Base-by-base conservation (phyloP, 2,329 filamentous ascomycete species). In the Ophiognomonia clavigignenti-juglandacearum region DNA sequence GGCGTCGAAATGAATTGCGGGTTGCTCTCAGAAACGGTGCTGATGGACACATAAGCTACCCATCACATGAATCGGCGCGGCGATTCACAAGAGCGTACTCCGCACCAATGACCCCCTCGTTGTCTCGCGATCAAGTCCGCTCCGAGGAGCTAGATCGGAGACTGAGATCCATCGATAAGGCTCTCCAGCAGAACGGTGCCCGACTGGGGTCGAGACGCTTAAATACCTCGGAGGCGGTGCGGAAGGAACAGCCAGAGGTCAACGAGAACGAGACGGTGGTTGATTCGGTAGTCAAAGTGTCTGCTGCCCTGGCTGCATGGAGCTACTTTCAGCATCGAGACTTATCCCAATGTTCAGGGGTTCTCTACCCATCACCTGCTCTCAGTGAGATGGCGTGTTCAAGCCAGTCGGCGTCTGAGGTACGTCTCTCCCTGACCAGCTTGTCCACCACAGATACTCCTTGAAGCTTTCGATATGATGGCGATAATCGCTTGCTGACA, bases 71-170 rank as follows among this genome's bases (percentile, higher is more conserved):
- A 11, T 24, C 13, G 7, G 13, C 23, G 16, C 24, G 16, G 3
- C 3, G 7, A 2, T 20, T 10, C 11, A 6, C 20, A 14, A 24
- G 9, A 6, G n/a, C 13, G 32, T 13, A 16, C 20, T 43, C 34
- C 13, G 19, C 14, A n/a, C 8, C 34, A 16, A 35, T 4, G 19
- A 38, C 26, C 14, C 16, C 24, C 2, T 43, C 19, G 6, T n/a
- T 11, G 10, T 43, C 27, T 24, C 39, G n/a, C 20, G 34, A 38
- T 13, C 11, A 23, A 10, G 6, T 29, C 10, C 19, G 19, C 4
- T 39, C 45, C 6, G 45, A 39, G n/a, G 26, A 43, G 27, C 20
- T 43, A 8, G 39, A 43, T n/a, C 26, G 39, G 29, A 39, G 39
- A 18, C 39, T 47, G 3, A 19, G 26, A 13, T 38, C 39, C 4